Percentiles rank a stretch among this genome's conserved stretches.
Conservation (phyloP, 306 rosid species). For the Pueraria montana region DNA sequence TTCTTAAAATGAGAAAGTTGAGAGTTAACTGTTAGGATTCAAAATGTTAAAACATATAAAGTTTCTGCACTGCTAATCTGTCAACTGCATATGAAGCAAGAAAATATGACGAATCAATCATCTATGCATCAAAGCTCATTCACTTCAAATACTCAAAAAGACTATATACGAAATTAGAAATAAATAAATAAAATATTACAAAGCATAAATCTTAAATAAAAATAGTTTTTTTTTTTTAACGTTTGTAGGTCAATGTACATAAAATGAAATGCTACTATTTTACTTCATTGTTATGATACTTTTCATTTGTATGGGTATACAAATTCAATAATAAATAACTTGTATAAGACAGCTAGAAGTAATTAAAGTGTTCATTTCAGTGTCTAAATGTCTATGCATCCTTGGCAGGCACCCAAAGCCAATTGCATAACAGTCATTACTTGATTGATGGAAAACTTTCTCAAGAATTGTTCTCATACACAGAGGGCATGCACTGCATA, state of each 20-base stretch:
- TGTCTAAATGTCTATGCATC: background rate
- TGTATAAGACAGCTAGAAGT: background rate
- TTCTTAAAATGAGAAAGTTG: background rate
- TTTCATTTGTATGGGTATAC: background rate
- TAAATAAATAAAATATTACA: no score
- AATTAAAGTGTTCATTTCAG: background rate
- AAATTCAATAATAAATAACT: background rate
- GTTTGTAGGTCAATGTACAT: no score
- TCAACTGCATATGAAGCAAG: background rate
- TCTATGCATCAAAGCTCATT: background rate
- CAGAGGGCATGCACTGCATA: conserved; percentile 9
- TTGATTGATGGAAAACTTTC: background rate
- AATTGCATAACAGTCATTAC: background rate
- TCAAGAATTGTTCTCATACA: conserved; percentile 3
- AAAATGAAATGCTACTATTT: no score
- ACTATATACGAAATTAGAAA: background rate
- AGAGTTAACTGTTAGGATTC: background rate
- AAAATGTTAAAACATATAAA: background rate
- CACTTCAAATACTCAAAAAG: background rate
- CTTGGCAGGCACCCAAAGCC: background rate
- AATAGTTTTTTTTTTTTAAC: no score
- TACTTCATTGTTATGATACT: no score
- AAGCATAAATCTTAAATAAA: no score
- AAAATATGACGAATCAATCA: background rate
- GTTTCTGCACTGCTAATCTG: background rate